Percentiles rank a stretch among this genome's conserved stretches.
phyloP scores from a whole-genome alignment of 2,329 filamentous ascomycete species.

The Pseudocercospora vitis region DNA sequence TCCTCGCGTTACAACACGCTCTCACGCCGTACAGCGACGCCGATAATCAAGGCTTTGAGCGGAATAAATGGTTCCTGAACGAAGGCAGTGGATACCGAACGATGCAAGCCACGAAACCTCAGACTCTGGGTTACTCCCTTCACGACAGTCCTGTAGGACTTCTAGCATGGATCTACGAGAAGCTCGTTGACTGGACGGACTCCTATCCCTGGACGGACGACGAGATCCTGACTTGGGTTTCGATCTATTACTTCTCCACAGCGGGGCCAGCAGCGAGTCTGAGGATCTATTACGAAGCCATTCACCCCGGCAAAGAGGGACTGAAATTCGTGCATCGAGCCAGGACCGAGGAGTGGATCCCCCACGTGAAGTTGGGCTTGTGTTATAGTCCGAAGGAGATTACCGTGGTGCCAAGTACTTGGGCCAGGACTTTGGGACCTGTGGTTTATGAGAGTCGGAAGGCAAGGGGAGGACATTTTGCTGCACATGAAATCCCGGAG shows the following conservation, averaged over 20 bases:
- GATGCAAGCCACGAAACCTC: conserved; percentile 66
- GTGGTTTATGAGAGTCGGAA: conserved; percentile 59
- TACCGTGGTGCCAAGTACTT: conserved; percentile 54
- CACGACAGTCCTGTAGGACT: conserved; percentile 69
- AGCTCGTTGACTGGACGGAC: conserved; percentile 75
- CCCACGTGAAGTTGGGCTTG: conserved; percentile 53
- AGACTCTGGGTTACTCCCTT: conserved; percentile 69
- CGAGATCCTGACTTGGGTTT: conserved; percentile 73
- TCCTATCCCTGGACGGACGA: conserved; percentile 71
- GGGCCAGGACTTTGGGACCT: conserved; percentile 58
- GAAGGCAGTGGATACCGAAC: conserved; percentile 61
- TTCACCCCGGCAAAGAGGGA: conserved; percentile 42
- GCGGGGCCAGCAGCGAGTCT: conserved; percentile 67
- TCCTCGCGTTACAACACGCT: conserved; percentile 58
- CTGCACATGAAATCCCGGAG: conserved; percentile 47
- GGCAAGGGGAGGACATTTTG: conserved; percentile 58
- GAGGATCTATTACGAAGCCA: conserved; percentile 71
- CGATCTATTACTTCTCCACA: conserved; percentile 68
- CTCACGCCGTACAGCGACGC: conserved; percentile 54
- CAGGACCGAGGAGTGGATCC: conserved; percentile 45
- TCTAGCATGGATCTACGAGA: conserved; percentile 79
- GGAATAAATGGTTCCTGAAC: conserved; percentile 57
- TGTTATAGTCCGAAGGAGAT: conserved; percentile 62
- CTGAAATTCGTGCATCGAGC: conserved; percentile 32
- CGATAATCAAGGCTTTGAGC: conserved; percentile 55